Evolutionary conservation across 192 early-diverging fungal species (phyloP).

Genomic region (Entomortierella chlamydospora): DNA sequence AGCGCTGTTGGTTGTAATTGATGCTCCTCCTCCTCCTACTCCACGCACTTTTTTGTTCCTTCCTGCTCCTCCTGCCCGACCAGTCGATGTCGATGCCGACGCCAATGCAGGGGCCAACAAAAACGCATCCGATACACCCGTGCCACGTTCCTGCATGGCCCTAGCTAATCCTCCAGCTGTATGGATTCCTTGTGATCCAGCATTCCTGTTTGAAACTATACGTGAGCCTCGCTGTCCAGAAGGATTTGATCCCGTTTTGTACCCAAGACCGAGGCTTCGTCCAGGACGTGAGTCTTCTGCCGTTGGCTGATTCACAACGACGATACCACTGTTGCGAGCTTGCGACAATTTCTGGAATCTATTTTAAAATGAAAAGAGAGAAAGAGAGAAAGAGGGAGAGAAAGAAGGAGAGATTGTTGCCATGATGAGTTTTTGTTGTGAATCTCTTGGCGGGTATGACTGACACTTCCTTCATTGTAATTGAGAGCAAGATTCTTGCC

Average conservation of each 20-base stretch:
- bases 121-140: constrained; percentile 37
- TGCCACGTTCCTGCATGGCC: constrained; percentile 52
- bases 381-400: not conserved
- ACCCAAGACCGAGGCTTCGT: constrained; percentile 22
- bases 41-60: not conserved
- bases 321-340: constrained; percentile 28
- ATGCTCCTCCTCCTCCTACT: not conserved
- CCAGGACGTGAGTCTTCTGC: not conserved
- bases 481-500: constrained; percentile 7
- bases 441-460: not conserved
- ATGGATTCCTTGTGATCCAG: constrained; percentile 14
- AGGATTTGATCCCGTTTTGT: constrained; percentile 18
- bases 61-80: not conserved
- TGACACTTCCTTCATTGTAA: not conserved
- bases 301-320: constrained; percentile 30
- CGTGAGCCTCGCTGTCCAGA: constrained; percentile 2
- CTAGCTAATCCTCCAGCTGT: constrained; percentile 39
- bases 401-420: not conserved
- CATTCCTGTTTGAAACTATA: constrained; percentile 9
- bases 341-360: constrained; percentile 47
- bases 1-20: not conserved
- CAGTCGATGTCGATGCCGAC: not conserved
- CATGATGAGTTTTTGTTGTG: not conserved
- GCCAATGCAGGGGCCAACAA: constrained; percentile 20
- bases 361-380: not conserved